Conservation (phyloP, 2,329 filamentous ascomycete genomes). For the Claviceps humidiphila region DNA sequence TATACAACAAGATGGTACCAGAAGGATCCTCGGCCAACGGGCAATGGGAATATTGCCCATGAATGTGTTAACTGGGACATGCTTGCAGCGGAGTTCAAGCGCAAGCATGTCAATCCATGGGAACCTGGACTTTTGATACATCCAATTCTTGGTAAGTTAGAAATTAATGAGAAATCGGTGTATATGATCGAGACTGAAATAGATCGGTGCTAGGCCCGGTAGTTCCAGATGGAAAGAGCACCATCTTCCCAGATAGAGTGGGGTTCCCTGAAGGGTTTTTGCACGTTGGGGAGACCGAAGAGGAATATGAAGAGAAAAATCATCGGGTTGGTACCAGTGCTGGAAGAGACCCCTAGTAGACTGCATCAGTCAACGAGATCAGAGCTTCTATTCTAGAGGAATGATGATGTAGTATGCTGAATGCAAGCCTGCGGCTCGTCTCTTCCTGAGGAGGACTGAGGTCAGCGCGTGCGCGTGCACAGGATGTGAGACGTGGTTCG, state of each 20-base stretch:
- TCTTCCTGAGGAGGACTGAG: too few species aligned
- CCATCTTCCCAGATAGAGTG: neutral
- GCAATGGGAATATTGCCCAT: neutral
- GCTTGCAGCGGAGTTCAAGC: neutral
- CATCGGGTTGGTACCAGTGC: neutral
- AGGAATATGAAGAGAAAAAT: neutral
- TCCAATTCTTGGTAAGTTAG: neutral
- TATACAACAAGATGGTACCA: neutral
- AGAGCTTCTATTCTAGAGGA: too few species aligned
- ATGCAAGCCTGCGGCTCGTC: too few species aligned
- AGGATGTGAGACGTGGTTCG: too few species aligned
- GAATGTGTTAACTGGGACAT: neutral
- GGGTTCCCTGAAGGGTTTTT: neutral
- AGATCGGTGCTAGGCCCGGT: neutral
- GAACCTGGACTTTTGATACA: neutral
- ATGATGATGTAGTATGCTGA: too few species aligned
- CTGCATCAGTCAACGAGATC: too few species aligned
- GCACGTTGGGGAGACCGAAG: neutral
- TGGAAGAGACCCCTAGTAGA: neutral
- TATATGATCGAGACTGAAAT: neutral
- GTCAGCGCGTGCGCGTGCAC: too few species aligned
- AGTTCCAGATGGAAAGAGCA: neutral
- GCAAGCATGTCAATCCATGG: neutral
- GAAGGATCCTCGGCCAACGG: neutral
- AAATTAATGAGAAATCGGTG: neutral